Conservation (phyloP, 2,329 filamentous ascomycete genomes). For the Penicillium sclerotigenum region DNA sequence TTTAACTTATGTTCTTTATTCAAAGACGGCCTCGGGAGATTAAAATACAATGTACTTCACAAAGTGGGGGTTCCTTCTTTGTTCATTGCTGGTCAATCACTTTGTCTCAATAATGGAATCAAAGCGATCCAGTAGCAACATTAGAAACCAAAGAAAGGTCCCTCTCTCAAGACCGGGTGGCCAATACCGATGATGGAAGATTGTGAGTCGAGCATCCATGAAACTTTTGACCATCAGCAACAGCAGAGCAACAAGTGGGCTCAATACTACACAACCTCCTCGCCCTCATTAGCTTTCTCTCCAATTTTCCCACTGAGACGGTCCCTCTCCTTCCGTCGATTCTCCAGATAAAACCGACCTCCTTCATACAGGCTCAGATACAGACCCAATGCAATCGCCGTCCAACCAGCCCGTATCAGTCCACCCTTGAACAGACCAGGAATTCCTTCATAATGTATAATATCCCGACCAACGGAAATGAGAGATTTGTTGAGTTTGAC, state of each 20-base stretch:
- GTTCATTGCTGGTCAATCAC: background rate
- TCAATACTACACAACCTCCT: background rate
- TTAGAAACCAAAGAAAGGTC: background rate
- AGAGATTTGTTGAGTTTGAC: conserved; percentile 42
- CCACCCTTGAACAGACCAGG: conserved; percentile 73
- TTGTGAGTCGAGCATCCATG: background rate
- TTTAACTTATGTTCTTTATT: background rate
- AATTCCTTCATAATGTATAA: conserved; percentile 65
- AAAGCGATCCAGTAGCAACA: background rate
- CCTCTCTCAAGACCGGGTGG: background rate
- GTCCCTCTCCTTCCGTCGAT: conserved; percentile 25
- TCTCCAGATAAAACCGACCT: conserved; percentile 61
- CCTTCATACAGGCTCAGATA: conserved; percentile 86
- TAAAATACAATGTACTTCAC: background rate
- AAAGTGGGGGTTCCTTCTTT: background rate
- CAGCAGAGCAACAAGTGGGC: background rate
- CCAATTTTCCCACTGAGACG: background rate
- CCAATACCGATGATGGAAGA: background rate
- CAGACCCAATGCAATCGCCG: conserved; percentile 74
- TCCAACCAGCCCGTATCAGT: conserved; percentile 71
- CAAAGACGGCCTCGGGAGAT: background rate
- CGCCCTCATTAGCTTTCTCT: background rate
- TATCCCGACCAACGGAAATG: conserved; percentile 60
- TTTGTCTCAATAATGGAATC: background rate
- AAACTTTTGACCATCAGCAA: background rate